A percentile compares a stretch with the other conserved stretches of the same genome.
These are phyloP conservation scores for Thymus quinquecostatus DNA, from an alignment of 257 asterid species.

Conservation along the genomic window DNA sequence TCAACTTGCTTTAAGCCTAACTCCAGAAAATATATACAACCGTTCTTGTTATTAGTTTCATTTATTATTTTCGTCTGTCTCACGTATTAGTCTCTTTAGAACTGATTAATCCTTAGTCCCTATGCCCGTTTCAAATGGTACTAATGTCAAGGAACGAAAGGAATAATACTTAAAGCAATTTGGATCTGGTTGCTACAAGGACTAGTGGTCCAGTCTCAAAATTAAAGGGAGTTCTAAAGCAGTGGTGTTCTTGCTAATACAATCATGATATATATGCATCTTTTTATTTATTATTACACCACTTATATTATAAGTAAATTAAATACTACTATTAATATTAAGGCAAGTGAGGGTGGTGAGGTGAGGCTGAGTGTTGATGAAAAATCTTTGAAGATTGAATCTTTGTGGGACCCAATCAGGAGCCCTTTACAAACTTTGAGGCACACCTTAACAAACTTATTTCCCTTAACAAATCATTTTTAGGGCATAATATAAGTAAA, in stretches of 20 bases:
- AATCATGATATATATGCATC: constrained; percentile 21
- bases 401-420: constrained; percentile 52
- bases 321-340: no score
- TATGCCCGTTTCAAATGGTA: no score
- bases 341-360: no score
- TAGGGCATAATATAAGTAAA: no score
- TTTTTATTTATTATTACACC: no score
- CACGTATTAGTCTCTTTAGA: no score
- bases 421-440: constrained; percentile 56
- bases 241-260: constrained; percentile 39
- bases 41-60: no score
- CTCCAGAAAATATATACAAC: no score
- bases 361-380: not conserved
- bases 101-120: no score
- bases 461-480: constrained; percentile 12
- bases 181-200: constrained; percentile 1
- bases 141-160: no score
- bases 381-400: constrained; percentile 47
- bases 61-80: no score
- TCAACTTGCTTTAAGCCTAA: not conserved
- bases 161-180: not conserved
- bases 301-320: no score
- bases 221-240: constrained; percentile 33
- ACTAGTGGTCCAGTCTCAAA: constrained; percentile 43
- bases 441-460: constrained; percentile 31